Evolutionary conservation across 2,329 filamentous ascomycete species (phyloP), one percentile per base, ranked within the genome.

Genomic region (Calonectria honghensis): DNA sequence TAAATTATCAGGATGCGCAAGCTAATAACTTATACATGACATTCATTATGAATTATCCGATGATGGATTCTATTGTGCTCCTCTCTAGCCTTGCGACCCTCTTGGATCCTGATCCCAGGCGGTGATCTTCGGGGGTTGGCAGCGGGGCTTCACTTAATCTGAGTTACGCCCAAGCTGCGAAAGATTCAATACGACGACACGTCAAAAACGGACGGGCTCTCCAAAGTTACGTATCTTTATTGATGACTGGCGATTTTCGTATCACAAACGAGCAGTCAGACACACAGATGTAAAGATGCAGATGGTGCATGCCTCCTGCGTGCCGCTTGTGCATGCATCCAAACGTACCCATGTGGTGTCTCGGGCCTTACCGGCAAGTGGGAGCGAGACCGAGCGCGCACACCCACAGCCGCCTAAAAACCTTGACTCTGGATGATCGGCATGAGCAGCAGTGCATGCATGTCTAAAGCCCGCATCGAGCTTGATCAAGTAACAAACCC

Each of bases 91-190:
- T 63, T 63, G 57, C 27, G 57, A 39, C 24, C 24, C 57, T 27
- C 27, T 63, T 41, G 57, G 57, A 63, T 63, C 16, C 37, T 63
- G 57, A 63, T 63, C 57, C 57, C 7, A 31, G 57, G 11, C 37
- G 57, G 14, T 63, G 57, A 63, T 63, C 57, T 18, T 24, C 20
- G 32, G 57, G 57, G 57, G 52, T 57, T 48, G 20, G n/a, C 20
- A 48, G 45, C 45, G 45, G 45, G 45, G 45, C 45, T 48, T 48
- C 45, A 48, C n/a, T 48, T 24, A 24, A 48, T 48, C 45, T 48
- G 16, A 20, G 35, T 29, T 59, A 5, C 45, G n/a, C n/a, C 32
- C 29, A 57, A n/a, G 16, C 5, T n/a, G 31, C 18, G 18, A 57
- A 32, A n/a, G 18, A 32, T 57, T 35, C 52, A 57, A 57, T 18